Percentiles rank a stretch among this genome's conserved stretches.
These are phyloP conservation scores for Fusarium oligoseptatum DNA, from an alignment of 2,329 filamentous ascomycete species.

Conservation along the genomic window DNA sequence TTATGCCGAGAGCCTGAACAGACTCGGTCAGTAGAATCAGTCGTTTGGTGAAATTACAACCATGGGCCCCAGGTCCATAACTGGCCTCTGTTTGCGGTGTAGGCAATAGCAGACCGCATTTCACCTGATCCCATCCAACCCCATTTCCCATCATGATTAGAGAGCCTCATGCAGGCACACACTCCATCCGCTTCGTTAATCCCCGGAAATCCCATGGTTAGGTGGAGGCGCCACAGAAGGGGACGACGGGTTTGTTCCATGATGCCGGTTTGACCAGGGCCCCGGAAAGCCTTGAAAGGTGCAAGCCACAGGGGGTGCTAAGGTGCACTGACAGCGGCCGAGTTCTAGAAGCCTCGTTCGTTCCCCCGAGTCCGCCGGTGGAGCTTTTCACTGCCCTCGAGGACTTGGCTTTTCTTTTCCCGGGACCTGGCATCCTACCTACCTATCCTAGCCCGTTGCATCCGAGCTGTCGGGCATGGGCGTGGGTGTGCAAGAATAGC, in stretches of 20 bases:
- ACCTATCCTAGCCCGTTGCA: conserved; percentile 13
- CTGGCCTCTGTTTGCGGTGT: not conserved
- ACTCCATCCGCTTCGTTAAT: not conserved
- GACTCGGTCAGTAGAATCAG: not conserved
- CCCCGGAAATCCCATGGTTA: not conserved
- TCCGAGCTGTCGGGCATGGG: conserved; percentile 41
- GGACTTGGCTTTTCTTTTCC: conserved; percentile 27
- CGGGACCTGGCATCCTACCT: conserved; percentile 27
- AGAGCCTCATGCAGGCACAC: not conserved
- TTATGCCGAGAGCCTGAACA: not conserved
- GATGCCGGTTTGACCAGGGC: not conserved
- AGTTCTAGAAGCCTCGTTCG: conserved; percentile 35
- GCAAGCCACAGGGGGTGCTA: conserved; percentile 10
- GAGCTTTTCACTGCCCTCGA: conserved; percentile 14
- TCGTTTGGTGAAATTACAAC: not conserved
- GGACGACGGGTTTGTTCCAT: conserved; percentile 1
- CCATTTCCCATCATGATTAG: not conserved
- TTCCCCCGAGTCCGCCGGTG: conserved; percentile 23
- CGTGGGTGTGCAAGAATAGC: conserved; percentile 35
- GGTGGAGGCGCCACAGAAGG: conserved; percentile 11
- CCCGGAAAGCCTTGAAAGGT: not conserved
- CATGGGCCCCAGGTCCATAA: not conserved
- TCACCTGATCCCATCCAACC: not conserved
- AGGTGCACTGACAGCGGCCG: conserved; percentile 29
- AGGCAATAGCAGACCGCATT: not conserved